Evolutionary conservation across 2,329 filamentous ascomycete genomes (phyloP), one percentile per base, ranked within the genome.

Genomic region (Fusarium citri): DNA sequence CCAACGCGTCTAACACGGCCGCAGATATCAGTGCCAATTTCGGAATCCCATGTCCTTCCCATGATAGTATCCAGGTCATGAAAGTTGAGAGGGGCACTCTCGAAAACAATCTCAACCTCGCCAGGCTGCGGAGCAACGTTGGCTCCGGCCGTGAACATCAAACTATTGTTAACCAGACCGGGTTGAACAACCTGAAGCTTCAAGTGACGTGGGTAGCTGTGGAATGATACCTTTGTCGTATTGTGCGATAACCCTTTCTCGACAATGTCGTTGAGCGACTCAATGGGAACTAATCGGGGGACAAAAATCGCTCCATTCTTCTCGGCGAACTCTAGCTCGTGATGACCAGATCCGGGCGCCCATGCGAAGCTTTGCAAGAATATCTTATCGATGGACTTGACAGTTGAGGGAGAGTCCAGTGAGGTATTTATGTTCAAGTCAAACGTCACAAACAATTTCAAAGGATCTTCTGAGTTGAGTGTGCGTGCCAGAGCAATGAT

Each of bases 401-500:
- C 23, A 18, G 54, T 45, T 5, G 31, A 42, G 4, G 22, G 7
- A 31, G 60, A 69, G 22, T 41, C 25, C 11, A 72, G 31, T 12
- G 49, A 22, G 6, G 68, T 72, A 6, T 14, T n/a, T 3, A 20
- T n/a, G 18, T 20, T 22, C 40, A 72, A 43, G 23, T 86, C 84
- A n/a, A 87, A 74, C 0, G 81, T 83, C 14, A 82, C 75, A 18
- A 86, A 77, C 1, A 66, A 74, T 68, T 80, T 85, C 20, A 80
- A 77, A 1, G 80, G 76, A 62, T 86, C 81, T 48, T 87, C 86
- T 0, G 85, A 87, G 48, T 83, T 80, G 11, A 87, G 75, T 0
- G 84, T 83, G 22, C 86, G 79, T 2, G 83, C 80, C 18, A 87
- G 73, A 3, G 82, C 84, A n/a, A 83, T 72, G 22, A 86, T 78